Evolutionary conservation across 257 asterid genomes (phyloP), one percentile per base, ranked within the genome.

Genomic region (Solanum tarijense): DNA sequence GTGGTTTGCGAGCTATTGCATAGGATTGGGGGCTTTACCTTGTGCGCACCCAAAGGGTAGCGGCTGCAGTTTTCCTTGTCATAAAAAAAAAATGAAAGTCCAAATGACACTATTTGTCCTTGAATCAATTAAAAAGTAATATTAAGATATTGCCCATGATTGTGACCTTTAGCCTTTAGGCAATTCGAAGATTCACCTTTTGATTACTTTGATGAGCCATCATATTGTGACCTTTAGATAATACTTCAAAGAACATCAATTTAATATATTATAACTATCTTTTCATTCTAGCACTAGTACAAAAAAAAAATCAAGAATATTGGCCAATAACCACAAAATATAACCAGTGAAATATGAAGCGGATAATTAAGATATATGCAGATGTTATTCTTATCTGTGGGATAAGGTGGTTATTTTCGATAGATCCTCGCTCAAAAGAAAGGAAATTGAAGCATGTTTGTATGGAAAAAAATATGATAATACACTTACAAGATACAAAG

Each of bases 361-460:
- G n/a, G n/a, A 52, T 55, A 27, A 11, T 10, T 65, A n/a, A 25
- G 14, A 65, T 66, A 7, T 66, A 66, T 66, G 2, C 18, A 11
- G 0, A 25, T 0, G 3, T 66, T 5, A n/a, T 5, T 0, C 16
- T 29, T 69, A 66, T 3, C 9, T 12, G 0, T 69, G 3, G 11
- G 9, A 27, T 7, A 7, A 0, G 4, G 0, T n/a, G 18, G 1
- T 68, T 68, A 31, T 68, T 68, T 68, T 0, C 0, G 5, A 68
- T 12, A 68, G 21, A 27, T 13, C 9, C 1, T 68, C 5, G 5
- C 75, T 68, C 21, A 6, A 27, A 27, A 13, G 14, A 68, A 6
- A 68, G 9, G 0, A 68, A 68, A 68, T 6, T 3, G 3, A 68
- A 6, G 0, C 20, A 12, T 3, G 74, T 3, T 68, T 68, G 4